Base-by-base conservation (phyloP, 192 early-diverging fungal genomes). In the Radiomyces spectabilis region DNA sequence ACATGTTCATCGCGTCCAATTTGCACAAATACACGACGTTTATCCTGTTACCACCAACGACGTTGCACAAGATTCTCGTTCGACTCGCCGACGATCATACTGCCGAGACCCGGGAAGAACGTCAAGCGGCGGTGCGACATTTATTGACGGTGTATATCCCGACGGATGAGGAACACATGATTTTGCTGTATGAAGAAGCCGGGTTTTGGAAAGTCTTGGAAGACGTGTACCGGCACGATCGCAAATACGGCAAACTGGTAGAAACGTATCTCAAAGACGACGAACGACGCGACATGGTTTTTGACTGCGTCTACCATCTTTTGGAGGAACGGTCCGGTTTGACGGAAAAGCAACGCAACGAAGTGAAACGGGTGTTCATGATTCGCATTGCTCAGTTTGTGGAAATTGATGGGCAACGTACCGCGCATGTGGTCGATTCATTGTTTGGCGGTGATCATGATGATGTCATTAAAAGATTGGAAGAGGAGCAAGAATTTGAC, bases 121-220 rank as follows among this genome's bases (percentile, higher is more conserved):
- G 80, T 7, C 69, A 82, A 21, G 22, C 59, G 21, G 77, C 80
- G 6, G 77, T 82, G 2, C 75, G 79, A 53, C 66, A 74, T 15
- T 39, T 82, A 4, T 47, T 82, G 13, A 68, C 72, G 21, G 72
- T 76, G 12, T 79, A 82, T 58, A 72, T 65, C 3, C 80, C 80
- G 5, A 60, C 51, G 5, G 73, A 82, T 40, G 77, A 77, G 39
- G 63, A 71, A 5, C 49, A 63, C 3, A 79, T 82, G 71, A 63
- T 75, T 35, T 2, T 45, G 26, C 33, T 79, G 3, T 82, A 82
- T 32, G 75, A 77, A 40, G 54, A 73, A 45, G 80, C 80, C 13
- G 73, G 73, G 1, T 82, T 79, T 51, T 82, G 72, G 63, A 56
- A 76, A 33, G 80, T 82, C 2, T 42, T 82, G 41, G 75, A 79